Conservation (phyloP, 257 asterid species). For the Solanum chilense region DNA sequence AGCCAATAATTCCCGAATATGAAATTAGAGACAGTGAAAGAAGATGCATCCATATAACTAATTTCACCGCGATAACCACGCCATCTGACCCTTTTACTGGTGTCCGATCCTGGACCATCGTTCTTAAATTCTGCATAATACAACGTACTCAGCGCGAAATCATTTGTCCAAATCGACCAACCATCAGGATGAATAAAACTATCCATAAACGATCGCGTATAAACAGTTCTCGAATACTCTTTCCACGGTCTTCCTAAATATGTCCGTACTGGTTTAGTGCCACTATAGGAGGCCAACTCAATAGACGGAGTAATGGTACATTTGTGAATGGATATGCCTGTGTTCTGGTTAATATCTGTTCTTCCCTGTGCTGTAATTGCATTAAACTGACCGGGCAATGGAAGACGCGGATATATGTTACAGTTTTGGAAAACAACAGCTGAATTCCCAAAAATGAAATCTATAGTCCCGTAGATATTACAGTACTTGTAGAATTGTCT, state of each 20-base stretch:
- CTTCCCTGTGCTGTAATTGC: slow-evolving; percentile 1
- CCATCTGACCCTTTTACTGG: background rate
- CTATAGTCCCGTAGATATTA: background rate
- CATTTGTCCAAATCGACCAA: background rate
- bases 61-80: background rate
- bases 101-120: background rate
- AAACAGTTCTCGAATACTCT: background rate
- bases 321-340: slow-evolving; percentile 1
- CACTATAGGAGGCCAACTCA: background rate
- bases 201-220: background rate
- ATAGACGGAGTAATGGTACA: background rate
- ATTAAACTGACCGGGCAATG: background rate
- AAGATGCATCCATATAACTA: background rate
- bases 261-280: background rate
- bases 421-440: slow-evolving; percentile 1
- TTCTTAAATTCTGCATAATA: background rate
- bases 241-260: slow-evolving; percentile 6
- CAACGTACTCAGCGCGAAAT: background rate
- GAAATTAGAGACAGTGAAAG: background rate
- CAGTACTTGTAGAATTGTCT: slow-evolving; percentile 1
- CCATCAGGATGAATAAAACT: slow-evolving; percentile 7
- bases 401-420: background rate
- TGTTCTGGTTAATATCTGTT: background rate
- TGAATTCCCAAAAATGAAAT: background rate
- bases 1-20: background rate